These are phyloP conservation scores for Puccinia hordei DNA, from an alignment of 1,284 basidiomycete genomes.

Conservation along the genomic window DNA sequence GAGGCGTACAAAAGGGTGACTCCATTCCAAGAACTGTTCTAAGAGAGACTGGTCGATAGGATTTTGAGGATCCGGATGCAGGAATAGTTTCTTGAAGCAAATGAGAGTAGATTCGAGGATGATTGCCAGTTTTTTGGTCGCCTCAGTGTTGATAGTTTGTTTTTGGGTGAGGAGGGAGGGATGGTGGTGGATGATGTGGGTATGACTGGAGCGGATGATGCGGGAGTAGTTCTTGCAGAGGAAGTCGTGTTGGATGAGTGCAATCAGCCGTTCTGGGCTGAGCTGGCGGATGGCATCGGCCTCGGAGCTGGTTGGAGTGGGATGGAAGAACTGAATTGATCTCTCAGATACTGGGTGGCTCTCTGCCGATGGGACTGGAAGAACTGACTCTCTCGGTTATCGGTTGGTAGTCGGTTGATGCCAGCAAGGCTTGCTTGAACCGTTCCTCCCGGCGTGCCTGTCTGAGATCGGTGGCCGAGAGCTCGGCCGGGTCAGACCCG, in stretches of 20 bases:
- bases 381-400: neutral
- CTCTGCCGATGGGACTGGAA: neutral
- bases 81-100: conserved; percentile 9
- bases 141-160: neutral
- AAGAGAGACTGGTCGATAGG: neutral
- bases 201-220: neutral
- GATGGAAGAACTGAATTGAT: neutral
- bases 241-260: neutral
- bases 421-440: neutral
- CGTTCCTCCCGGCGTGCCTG: neutral
- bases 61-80: neutral
- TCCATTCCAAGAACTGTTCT: neutral
- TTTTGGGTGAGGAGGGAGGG: no score
- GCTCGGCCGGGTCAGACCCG: no score
- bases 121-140: neutral
- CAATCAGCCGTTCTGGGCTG: neutral
- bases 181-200: neutral
- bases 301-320: neutral
- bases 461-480: neutral
- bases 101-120: conserved; percentile 1
- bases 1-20: neutral
- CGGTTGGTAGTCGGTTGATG: neutral
- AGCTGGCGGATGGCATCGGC: neutral
- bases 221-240: neutral
- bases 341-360: no score